These are phyloP conservation scores for Fusarium vanettenii DNA, from an alignment of 2,329 filamentous ascomycete species.

Conservation along the genomic window DNA sequence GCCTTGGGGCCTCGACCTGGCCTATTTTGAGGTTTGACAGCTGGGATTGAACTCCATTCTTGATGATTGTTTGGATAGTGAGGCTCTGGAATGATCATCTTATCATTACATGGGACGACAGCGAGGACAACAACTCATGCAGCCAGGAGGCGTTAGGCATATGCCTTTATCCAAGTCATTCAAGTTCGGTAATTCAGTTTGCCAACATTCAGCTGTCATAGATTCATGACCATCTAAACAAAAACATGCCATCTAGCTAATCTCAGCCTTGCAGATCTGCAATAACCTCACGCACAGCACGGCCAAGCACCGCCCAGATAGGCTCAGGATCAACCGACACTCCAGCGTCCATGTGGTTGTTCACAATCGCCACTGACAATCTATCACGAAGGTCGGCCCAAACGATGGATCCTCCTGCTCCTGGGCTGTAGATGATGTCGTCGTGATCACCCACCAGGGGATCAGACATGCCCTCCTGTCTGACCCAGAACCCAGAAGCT, in stretches of 20 bases:
- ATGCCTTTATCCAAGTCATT: not conserved
- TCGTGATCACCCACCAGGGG: not conserved
- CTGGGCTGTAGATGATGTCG: constrained; percentile 9
- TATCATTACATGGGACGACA: not conserved
- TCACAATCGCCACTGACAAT: not conserved
- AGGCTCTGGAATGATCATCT: not conserved
- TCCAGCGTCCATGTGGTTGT: constrained; percentile 11
- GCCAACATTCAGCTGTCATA: not conserved
- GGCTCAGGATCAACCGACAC: constrained; percentile 1
- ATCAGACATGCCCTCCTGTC: constrained; percentile 3
- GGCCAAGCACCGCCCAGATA: not conserved
- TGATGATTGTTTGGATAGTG: not conserved
- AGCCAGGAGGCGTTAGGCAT: not conserved
- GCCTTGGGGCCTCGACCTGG: not conserved
- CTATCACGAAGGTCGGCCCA: constrained; percentile 8
- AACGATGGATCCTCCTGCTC: constrained; percentile 3
- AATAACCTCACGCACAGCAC: not conserved
- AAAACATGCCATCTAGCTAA: not conserved
- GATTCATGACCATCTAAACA: not conserved
- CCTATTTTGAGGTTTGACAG: not conserved
- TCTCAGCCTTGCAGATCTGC: not conserved
- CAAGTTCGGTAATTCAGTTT: not conserved
- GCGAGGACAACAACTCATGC: not conserved
- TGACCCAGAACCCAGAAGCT: not conserved
- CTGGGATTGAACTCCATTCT: not conserved